Evolutionary conservation across 768 basidiomycete species (phyloP).

Genomic region (Omphalotus guepiniiformis): DNA sequence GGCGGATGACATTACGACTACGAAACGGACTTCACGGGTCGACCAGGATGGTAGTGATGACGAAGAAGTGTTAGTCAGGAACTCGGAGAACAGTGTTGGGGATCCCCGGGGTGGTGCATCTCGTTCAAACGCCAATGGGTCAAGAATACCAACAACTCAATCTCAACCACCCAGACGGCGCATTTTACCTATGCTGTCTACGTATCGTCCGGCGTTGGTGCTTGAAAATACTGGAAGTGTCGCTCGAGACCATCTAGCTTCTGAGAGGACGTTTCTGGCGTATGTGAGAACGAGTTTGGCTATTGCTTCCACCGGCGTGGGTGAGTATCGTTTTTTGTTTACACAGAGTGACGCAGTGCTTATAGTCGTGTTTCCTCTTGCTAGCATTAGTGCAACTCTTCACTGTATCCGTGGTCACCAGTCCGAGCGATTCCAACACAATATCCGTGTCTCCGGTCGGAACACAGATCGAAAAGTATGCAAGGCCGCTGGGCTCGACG

Average conservation of each 20-base stretch:
- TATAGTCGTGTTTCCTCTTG: neutral
- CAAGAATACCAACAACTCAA: no score
- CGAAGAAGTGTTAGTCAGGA: no score
- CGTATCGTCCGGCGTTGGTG: no score
- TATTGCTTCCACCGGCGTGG: slow-evolving; percentile 55
- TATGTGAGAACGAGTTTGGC: slow-evolving; percentile 63
- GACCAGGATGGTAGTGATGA: no score
- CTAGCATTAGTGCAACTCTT: slow-evolving; percentile 6
- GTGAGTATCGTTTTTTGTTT: slow-evolving; percentile 29
- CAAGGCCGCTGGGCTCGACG: neutral
- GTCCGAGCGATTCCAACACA: neutral
- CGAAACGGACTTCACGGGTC: no score
- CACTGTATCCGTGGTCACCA: no score
- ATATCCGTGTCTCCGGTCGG: neutral
- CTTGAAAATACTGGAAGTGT: slow-evolving; percentile 60
- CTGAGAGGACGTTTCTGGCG: slow-evolving; percentile 59
- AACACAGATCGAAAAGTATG: slow-evolving; percentile 6
- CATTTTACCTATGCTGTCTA: no score
- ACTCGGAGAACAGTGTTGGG: no score
- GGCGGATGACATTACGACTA: no score
- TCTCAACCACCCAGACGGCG: no score
- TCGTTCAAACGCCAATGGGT: no score
- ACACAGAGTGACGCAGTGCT: neutral
- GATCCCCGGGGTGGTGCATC: no score
- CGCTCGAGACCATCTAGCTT: slow-evolving; percentile 61